These are phyloP conservation scores for Raddia guianensis DNA, from an alignment of 176 grass and related monocot species.

Conservation along the genomic window DNA sequence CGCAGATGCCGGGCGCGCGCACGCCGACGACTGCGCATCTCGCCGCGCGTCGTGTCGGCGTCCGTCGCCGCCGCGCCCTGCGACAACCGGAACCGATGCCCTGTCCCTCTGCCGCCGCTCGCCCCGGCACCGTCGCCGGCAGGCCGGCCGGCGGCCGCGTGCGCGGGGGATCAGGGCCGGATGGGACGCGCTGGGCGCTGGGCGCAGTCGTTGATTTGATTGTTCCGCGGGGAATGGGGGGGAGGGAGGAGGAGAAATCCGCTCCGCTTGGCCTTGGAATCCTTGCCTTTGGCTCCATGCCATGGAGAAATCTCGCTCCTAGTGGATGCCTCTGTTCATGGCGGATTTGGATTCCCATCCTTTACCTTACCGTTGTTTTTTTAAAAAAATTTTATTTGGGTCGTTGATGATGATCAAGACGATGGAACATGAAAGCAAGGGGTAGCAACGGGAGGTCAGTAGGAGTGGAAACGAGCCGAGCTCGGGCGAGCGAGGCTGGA, in stretches of 20 bases:
- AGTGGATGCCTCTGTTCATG: not conserved
- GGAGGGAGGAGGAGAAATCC: not conserved
- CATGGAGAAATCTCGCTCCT: not conserved
- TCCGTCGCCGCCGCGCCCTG: not conserved
- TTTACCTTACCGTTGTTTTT: not conserved
- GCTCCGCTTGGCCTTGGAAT: not conserved
- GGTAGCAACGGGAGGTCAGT: too few relatives aligned
- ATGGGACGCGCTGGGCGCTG: slow-evolving; percentile 21
- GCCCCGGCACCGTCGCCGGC: slow-evolving; percentile 39
- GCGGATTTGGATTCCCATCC: not conserved
- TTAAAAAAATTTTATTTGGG: too few relatives aligned
- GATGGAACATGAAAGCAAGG: not conserved
- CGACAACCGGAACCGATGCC: slow-evolving; percentile 61
- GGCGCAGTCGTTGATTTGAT: not conserved
- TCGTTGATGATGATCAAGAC: not conserved
- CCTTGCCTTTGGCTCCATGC: not conserved
- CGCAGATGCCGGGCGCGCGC: not conserved
- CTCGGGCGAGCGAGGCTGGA: too few relatives aligned
- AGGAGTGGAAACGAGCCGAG: too few relatives aligned
- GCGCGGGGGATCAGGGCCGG: not conserved
- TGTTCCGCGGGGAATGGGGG: not conserved
- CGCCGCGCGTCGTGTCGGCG: not conserved
- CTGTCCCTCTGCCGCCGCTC: slow-evolving; percentile 43
- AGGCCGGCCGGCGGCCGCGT: not conserved
- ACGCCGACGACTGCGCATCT: not conserved